A percentile compares a stretch with the other conserved stretches of the same genome.
Conservation (phyloP, 177 flowering plant species). For the Vitis hybrid region DNA sequence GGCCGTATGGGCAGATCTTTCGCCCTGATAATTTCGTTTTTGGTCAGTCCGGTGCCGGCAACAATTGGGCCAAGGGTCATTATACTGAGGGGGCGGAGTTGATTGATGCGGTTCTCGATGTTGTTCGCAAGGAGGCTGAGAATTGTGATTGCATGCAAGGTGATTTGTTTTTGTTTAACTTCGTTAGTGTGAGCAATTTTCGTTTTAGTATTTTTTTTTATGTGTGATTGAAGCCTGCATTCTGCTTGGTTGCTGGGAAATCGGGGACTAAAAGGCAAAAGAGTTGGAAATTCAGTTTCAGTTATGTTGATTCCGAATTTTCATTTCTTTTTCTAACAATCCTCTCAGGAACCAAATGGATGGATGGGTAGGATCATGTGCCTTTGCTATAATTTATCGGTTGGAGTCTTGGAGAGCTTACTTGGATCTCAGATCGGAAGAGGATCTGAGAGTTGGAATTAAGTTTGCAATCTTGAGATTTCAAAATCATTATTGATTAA, state of each 20-base stretch:
- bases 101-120: conserved; percentile 85
- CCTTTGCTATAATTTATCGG: no score
- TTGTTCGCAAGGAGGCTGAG: conserved; percentile 82
- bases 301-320: no score
- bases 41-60: conserved; percentile 83
- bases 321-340: no score
- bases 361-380: no score
- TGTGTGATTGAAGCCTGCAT: neutral
- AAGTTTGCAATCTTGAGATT: no score
- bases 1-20: conserved; percentile 77
- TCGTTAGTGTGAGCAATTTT: neutral
- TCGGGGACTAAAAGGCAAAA: neutral
- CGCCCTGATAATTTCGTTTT: conserved; percentile 83
- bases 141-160: conserved; percentile 86
- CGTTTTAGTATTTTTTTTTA: neutral
- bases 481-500: no score
- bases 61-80: conserved; percentile 88
- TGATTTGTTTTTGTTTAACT: conserved; percentile 10
- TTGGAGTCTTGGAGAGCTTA: no score
- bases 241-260: neutral
- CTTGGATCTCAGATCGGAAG: no score
- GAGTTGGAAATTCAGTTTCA: no score
- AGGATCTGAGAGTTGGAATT: no score
- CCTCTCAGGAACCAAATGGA: no score
- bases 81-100: conserved; percentile 85